phyloP scores from a whole-genome alignment of 306 rosid genomes.

The Corylus americana region DNA sequence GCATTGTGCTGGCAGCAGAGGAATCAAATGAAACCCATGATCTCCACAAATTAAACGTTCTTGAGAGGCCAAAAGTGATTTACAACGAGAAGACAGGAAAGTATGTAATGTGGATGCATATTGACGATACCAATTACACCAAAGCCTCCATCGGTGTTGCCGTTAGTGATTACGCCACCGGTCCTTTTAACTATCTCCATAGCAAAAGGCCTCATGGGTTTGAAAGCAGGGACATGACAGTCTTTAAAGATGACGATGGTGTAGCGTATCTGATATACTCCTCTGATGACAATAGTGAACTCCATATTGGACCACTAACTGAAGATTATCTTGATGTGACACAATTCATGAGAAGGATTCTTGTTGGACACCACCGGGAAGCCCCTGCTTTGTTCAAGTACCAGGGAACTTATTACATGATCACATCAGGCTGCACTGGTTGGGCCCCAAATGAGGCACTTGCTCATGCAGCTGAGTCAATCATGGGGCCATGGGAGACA shows the following conservation, averaged over 20 bases:
- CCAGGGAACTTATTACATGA: constrained; percentile 89
- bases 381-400: constrained; percentile 96
- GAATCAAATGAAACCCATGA: constrained; percentile 83
- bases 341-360: constrained; percentile 57
- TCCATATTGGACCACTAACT: constrained; percentile 84
- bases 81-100: constrained; percentile 79
- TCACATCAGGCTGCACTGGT: constrained; percentile 96
- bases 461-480: constrained; percentile 86
- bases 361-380: constrained; percentile 91
- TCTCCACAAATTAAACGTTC: constrained; percentile 86
- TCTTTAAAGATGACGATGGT: constrained; percentile 90
- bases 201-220: constrained; percentile 91
- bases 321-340: constrained; percentile 77
- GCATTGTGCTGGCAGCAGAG: constrained; percentile 83
- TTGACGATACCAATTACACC: constrained; percentile 91
- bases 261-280: constrained; percentile 88
- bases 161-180: constrained; percentile 72
- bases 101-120: constrained; percentile 99
- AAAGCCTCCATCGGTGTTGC: constrained; percentile 90
- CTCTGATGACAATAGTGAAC: constrained; percentile 94
- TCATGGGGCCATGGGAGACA: constrained; percentile 94
- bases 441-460: constrained; percentile 98
- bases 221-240: constrained; percentile 94
- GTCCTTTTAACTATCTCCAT: constrained; percentile 81
- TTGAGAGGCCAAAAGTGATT: constrained; percentile 94